Evolutionary conservation across 2,329 filamentous ascomycete genomes (phyloP).

Genomic region (Ampelomyces quisqualis): DNA sequence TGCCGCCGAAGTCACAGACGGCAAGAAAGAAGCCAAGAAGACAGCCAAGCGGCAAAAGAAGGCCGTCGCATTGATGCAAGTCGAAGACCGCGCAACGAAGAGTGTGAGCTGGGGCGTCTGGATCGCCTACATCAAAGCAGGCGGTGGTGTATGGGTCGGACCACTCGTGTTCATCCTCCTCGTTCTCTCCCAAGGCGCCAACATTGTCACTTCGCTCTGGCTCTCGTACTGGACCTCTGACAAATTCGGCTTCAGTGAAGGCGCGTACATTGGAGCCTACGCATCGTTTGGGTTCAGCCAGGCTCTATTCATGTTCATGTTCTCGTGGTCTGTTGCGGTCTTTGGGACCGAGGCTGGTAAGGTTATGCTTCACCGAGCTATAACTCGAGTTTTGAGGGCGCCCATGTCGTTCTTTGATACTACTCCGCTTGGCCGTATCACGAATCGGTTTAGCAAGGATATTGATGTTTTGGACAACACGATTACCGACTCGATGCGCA

Average conservation of each 20-base stretch:
- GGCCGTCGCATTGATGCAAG: constrained; percentile 68
- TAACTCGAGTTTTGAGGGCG: constrained; percentile 69
- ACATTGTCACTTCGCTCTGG: constrained; percentile 88
- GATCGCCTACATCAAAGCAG: constrained; percentile 72
- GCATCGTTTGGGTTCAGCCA: constrained; percentile 21
- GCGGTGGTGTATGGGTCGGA: constrained; percentile 69
- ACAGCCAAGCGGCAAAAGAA: constrained; percentile 48
- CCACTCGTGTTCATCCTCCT: constrained; percentile 65
- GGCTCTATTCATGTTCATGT: constrained; percentile 63
- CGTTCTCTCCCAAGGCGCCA: constrained; percentile 73
- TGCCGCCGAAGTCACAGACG: constrained; percentile 16
- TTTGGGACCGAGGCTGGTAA: constrained; percentile 81
- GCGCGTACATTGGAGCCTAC: constrained; percentile 67
- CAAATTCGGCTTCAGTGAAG: constrained; percentile 67
- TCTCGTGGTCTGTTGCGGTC: constrained; percentile 75
- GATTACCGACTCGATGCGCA: constrained; percentile 82
- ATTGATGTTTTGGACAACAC: constrained; percentile 97
- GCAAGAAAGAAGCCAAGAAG: constrained; percentile 50
- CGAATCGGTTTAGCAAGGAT: constrained; percentile 93
- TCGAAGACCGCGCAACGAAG: constrained; percentile 68
- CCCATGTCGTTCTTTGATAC: constrained; percentile 95
- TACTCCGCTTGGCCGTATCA: constrained; percentile 90
- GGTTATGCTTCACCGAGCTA: constrained; percentile 76
- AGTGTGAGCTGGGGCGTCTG: constrained; percentile 82
- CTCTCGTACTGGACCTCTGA: constrained; percentile 90